Conservation (phyloP, 1,284 basidiomycete species). For the Malassezia cuniculi region DNA sequence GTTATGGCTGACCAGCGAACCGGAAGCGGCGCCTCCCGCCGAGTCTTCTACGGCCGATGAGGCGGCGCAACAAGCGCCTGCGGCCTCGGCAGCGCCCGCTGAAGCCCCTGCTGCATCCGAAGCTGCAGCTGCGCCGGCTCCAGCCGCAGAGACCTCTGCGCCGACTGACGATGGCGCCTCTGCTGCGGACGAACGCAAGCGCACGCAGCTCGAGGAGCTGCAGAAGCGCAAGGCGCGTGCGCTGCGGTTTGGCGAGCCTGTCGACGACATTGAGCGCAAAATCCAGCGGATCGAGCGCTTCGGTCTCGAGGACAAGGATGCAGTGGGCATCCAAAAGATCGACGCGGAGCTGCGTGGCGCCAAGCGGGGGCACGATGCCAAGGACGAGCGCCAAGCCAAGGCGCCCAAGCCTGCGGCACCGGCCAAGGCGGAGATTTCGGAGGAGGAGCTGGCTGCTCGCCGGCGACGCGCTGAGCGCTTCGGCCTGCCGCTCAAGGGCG, state of each 20-base stretch:
- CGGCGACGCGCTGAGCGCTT: constrained; percentile 30
- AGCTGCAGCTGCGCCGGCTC: constrained; percentile 3
- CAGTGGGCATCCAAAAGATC: constrained; percentile 15
- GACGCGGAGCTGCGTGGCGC: constrained; percentile 5
- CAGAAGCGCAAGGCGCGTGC: constrained; percentile 37
- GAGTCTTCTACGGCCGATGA: constrained; percentile 3
- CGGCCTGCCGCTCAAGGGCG: constrained; percentile 14
- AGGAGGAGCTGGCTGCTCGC: constrained; percentile 22
- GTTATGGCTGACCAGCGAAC: neutral
- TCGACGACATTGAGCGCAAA: constrained; percentile 30
- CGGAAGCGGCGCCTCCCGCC: neutral
- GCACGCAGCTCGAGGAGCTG: constrained; percentile 26
- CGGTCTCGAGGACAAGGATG: constrained; percentile 22
- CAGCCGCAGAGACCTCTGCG: constrained; percentile 4
- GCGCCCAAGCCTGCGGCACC: neutral
- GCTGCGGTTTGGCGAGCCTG: constrained; percentile 30
- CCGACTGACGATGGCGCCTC: constrained; percentile 3
- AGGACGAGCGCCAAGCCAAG: neutral
- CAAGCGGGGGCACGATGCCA: neutral
- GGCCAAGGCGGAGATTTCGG: constrained; percentile 20
- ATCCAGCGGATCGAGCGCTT: constrained; percentile 34
- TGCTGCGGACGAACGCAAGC: constrained; percentile 16
- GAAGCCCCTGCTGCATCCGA: constrained; percentile 7
- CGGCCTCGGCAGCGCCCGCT: neutral
- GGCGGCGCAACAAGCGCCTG: neutral